Base-by-base conservation (phyloP, 1,284 basidiomycete genomes). In the Ceratorhiza oryzae-sativae region DNA sequence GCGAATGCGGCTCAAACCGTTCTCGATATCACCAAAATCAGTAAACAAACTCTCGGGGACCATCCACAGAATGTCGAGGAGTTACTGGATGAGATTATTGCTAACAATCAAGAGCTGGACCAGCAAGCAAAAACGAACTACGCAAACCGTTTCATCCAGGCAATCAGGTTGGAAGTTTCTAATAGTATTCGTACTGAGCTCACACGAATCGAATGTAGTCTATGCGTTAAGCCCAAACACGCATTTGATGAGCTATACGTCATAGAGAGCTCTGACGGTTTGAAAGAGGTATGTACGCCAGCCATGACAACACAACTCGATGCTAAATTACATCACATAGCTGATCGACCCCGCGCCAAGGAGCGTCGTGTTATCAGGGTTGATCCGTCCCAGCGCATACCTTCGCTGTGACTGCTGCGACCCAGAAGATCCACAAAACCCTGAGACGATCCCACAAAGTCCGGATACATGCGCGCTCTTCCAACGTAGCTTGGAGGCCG, bases 381-480 rank as follows among this genome's bases (percentile, higher is more conserved):
- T 70, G 25, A 58, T 70, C 18, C 51, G 65, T 12, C 65, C 65
- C 6, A 48, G 65, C 27, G 65, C 53, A 46, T 70, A 70, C 53
- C 41, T 70, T 36, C 36, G 23, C 34, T 70, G 65, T 27, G 53
- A 58, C 41, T 70, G 65, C 41, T 70, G 65, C 65, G 65, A 70
- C 25, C 65, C 65, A 15, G 65, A 70, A 32, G 53, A 56, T 27
- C 13, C 65, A 20, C 41, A 51, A 23, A 34, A 36, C 15, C 65
- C 53, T 13, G 65, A 70, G 30, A 30, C 41, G 39, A 70, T 70
- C 27, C 23, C 65, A 32, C 65, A 70, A 27, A 53, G 23, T 30
- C 88, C 90, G 0, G 91, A 93, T 76, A 88, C 86, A 5, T 87
- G 85, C 75, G 89, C 93, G 70, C 81, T 92, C n/a, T 92, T 92